Conservation (phyloP, 179 eudicot species). For the Gypsophila paniculata region DNA sequence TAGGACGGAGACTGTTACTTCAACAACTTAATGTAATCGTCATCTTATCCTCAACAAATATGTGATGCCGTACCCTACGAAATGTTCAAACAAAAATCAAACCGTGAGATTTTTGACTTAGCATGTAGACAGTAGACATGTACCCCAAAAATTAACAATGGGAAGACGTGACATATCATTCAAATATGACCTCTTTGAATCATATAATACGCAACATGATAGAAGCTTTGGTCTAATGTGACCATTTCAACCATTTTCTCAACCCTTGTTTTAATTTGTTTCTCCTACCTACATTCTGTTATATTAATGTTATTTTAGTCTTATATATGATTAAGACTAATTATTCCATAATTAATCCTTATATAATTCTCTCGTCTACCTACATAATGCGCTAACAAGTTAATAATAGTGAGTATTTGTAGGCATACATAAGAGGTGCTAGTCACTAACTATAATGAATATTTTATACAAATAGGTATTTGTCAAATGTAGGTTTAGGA, state of each 20-base stretch:
- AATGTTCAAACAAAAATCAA: no score
- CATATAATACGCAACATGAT: slow-evolving; percentile 9
- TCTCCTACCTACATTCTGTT: slow-evolving; percentile 11
- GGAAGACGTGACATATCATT: background rate
- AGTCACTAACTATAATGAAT: no score
- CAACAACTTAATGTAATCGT: no score
- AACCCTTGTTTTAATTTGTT: background rate
- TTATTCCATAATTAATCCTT: background rate
- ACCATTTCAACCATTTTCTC: slow-evolving; percentile 7
- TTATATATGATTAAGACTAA: background rate
- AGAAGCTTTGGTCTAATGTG: slow-evolving; percentile 11
- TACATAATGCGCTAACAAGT: no score
- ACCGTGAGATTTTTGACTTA: background rate
- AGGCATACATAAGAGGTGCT: no score
- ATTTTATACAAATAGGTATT: no score
- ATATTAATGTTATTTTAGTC: background rate
- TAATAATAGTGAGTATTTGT: no score
- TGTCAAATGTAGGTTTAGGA: no score
- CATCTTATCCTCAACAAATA: no score
- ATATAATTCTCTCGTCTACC: no score
- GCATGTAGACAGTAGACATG: background rate
- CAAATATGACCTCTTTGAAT: background rate
- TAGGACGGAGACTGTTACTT: no score
- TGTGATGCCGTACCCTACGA: background rate
- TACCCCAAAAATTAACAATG: background rate